Percentiles rank a stretch among this genome's conserved stretches.
Conservation (phyloP, 805 yeast species). For the Yueomyces sinensis region DNA sequence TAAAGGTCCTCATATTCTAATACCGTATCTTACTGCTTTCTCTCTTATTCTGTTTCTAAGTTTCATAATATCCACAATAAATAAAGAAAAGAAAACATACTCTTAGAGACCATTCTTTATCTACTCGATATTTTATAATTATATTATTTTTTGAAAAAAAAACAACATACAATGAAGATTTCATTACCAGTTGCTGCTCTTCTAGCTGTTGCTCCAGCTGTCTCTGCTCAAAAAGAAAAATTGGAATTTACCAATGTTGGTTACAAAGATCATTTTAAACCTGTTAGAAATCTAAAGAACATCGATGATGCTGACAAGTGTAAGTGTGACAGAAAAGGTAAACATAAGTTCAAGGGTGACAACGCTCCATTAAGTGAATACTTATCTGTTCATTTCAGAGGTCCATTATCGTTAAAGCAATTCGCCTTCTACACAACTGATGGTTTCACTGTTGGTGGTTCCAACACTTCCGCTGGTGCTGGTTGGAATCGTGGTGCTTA, state of each 20-base stretch:
- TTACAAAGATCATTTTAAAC: slow-evolving; percentile 11
- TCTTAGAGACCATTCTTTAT: neutral
- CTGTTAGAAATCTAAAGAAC: slow-evolving; percentile 10
- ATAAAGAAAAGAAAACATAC: neutral
- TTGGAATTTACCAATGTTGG: slow-evolving; percentile 7
- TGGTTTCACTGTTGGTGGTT: slow-evolving; percentile 16
- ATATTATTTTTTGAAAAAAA: too few relatives aligned
- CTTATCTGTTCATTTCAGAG: slow-evolving; percentile 61
- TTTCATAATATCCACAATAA: neutral
- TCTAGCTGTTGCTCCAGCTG: too few relatives aligned
- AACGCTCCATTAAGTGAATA: slow-evolving; percentile 52
- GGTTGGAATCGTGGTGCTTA: slow-evolving; percentile 47
- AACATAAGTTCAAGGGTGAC: slow-evolving; percentile 30
- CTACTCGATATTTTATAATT: slow-evolving; percentile 32
- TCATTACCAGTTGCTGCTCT: too few relatives aligned
- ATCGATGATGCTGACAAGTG: slow-evolving; percentile 7
- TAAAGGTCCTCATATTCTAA: too few relatives aligned
- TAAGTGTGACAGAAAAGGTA: slow-evolving; percentile 12
- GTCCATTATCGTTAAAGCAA: slow-evolving; percentile 45
- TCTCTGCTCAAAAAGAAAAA: too few relatives aligned
- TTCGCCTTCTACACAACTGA: slow-evolving; percentile 45
- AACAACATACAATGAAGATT: too few relatives aligned
- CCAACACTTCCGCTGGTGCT: slow-evolving; percentile 19
- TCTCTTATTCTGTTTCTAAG: too few relatives aligned
- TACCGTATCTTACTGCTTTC: too few relatives aligned